Conservation (phyloP, 768 basidiomycete genomes). For the Auricularia sp. region DNA sequence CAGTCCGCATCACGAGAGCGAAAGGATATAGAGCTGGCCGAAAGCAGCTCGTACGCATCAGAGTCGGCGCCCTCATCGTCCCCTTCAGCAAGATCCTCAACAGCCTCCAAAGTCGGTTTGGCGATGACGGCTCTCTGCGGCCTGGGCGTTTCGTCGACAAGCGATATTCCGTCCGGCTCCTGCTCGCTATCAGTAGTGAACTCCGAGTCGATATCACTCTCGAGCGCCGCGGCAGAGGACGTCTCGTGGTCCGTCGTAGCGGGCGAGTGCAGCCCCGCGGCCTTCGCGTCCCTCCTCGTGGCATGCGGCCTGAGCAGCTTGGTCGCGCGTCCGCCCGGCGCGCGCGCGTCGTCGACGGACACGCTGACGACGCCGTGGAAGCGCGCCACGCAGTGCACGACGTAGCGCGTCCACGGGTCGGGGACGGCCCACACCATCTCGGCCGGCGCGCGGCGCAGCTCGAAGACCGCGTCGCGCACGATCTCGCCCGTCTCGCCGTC, state of each 20-base stretch:
- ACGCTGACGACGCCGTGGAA: slow-evolving; percentile 75
- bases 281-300: slow-evolving; percentile 42
- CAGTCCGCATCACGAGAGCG: not conserved
- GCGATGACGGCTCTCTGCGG: not conserved
- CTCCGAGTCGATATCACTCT: slow-evolving; percentile 2
- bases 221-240: slow-evolving; percentile 16
- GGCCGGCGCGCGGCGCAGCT: slow-evolving; percentile 54
- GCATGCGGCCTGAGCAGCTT: slow-evolving; percentile 74
- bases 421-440: slow-evolving; percentile 66
- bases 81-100: not conserved
- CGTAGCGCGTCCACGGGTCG: slow-evolving; percentile 67
- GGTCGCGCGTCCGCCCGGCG: slow-evolving; percentile 50
- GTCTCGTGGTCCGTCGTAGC: slow-evolving; percentile 59
- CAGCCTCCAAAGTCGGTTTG: no score
- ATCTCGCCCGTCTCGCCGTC: slow-evolving; percentile 45
- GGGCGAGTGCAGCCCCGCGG: slow-evolving; percentile 50
- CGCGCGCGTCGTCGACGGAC: slow-evolving; percentile 41
- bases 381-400: slow-evolving; percentile 74
- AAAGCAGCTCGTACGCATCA: not conserved
- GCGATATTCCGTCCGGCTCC: not conserved
- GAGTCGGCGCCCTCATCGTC: slow-evolving; percentile 1
- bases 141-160: not conserved
- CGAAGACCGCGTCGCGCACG: slow-evolving; percentile 44
- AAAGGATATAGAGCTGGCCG: not conserved
- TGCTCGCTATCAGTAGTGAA: not conserved